Percentiles rank a stretch among this genome's conserved stretches.
These are phyloP conservation scores for Dalbergia cultrata DNA, from an alignment of 306 rosid species.

Conservation along the genomic window DNA sequence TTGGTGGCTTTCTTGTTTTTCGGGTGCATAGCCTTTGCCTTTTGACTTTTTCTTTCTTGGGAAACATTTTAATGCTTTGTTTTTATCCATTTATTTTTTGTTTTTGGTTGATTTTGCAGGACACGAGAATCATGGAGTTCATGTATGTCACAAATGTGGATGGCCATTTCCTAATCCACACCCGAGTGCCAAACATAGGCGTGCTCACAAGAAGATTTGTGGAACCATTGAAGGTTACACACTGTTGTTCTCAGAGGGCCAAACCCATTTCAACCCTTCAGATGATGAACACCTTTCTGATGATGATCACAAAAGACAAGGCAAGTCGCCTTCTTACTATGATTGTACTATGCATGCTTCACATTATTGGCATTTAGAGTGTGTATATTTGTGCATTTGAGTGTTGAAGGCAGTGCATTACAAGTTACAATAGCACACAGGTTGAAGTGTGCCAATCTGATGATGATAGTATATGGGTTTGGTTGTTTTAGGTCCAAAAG, in stretches of 20 bases:
- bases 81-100: not conserved
- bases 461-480: constrained; percentile 37
- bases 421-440: too few species aligned
- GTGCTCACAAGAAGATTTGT: constrained; percentile 81
- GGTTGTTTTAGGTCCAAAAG: constrained; percentile 57
- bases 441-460: constrained; percentile 4
- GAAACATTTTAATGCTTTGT: not conserved
- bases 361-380: not conserved
- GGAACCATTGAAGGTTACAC: constrained; percentile 71
- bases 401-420: constrained; percentile 23
- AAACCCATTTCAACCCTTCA: constrained; percentile 52
- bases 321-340: constrained; percentile 46
- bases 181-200: constrained; percentile 74
- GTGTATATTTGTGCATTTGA: not conserved
- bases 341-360: constrained; percentile 16
- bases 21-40: constrained; percentile 19
- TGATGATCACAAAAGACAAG: constrained; percentile 52
- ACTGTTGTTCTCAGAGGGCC: constrained; percentile 53
- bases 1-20: constrained; percentile 23
- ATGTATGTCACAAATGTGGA: constrained; percentile 73
- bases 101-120: constrained; percentile 48
- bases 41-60: not conserved
- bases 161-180: constrained; percentile 76
- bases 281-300: constrained; percentile 64
- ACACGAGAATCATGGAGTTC: constrained; percentile 60